Base-by-base conservation (phyloP, 208 protist genomes). In the Crithidia brevicula region DNA sequence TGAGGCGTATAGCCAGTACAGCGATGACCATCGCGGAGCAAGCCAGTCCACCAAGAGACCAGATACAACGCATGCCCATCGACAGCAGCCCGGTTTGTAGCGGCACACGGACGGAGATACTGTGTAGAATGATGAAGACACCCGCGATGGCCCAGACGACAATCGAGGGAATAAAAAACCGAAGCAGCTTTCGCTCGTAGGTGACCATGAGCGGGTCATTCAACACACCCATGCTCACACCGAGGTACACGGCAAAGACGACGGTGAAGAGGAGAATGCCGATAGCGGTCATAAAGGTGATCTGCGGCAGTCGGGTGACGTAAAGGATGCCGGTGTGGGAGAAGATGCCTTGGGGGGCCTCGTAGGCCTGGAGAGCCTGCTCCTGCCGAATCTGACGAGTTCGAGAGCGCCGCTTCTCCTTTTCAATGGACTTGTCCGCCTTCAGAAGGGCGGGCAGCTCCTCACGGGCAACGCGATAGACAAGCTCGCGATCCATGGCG, bases 401-500 rank as follows among this genome's bases (percentile, higher is more conserved):
- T 13, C 60, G 49, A 38, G 77, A 68, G 4, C 47, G 47, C 6
- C 62, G 57, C 62, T 79, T 67, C 45, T 68, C 34, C 61, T 58
- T 30, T 49, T 1, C 36, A 22, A 89, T 86, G 11, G 59, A 77
- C 20, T 72, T 58, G 57, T 89, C 81, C 3, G 79, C 58, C 56
- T 82, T 83, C 18, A 89, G 22, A n/a, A 95, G 78, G 40, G 60
- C 43, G 1, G 46, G 49, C 25, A 92, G 69, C 79, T 95, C 86
- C 68, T 95, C 76, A 11, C 74, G 73, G 13, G 74, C 76, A 53
- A 90, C 47, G 9, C 20, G 63, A 5, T 73, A 0, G n/a, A 93
- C 74, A 0, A 95, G 70, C 34, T 79, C 68, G 38, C 74, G 62
- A 58, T 92, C 86, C 8, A 87, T 34, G 25, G 61, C 31, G 16